These are phyloP conservation scores for Astrothelium subdiscretum DNA, from an alignment of 495 filamentous ascomycete species.

Conservation along the genomic window DNA sequence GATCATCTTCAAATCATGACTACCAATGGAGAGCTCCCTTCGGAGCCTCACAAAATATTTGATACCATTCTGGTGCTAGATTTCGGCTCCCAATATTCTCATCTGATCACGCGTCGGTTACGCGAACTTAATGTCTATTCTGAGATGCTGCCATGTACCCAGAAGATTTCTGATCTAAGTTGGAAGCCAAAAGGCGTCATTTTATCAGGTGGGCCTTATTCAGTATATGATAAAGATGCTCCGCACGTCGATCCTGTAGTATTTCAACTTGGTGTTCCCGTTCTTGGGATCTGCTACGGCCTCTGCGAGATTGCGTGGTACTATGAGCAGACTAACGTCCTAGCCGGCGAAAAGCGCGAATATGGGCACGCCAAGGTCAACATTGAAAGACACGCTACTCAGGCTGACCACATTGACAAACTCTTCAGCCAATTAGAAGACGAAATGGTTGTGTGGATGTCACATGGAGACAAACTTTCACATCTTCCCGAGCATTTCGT, in stretches of 20 bases:
- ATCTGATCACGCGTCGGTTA: slow-evolving; percentile 66
- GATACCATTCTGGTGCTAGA: slow-evolving; percentile 58
- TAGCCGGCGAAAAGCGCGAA: slow-evolving; percentile 58
- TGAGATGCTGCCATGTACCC: slow-evolving; percentile 89
- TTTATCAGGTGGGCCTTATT: slow-evolving; percentile 64
- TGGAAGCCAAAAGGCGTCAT: slow-evolving; percentile 78
- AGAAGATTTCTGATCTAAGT: slow-evolving; percentile 63
- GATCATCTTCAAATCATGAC: slow-evolving; percentile 19
- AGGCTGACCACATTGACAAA: slow-evolving; percentile 48
- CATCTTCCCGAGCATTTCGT: slow-evolving; percentile 59
- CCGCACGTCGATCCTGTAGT: slow-evolving; percentile 70
- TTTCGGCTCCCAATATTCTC: slow-evolving; percentile 58
- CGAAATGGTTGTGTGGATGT: slow-evolving; percentile 69
- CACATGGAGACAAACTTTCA: slow-evolving; percentile 72
- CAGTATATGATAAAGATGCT: slow-evolving; percentile 59
- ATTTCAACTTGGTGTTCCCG: slow-evolving; percentile 65
- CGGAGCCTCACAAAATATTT: slow-evolving; percentile 44
- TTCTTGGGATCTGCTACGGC: slow-evolving; percentile 73
- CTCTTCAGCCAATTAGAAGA: slow-evolving; percentile 62
- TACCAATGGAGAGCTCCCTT: slow-evolving; percentile 25
- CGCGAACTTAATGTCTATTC: slow-evolving; percentile 74
- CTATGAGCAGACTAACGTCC: slow-evolving; percentile 51
- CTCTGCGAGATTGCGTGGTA: slow-evolving; percentile 76
- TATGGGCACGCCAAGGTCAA: slow-evolving; percentile 57
- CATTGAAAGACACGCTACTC: slow-evolving; percentile 36